A percentile compares a stretch with the other conserved stretches of the same genome.
phyloP scores from a whole-genome alignment of 805 yeast species.

The Candida nanaspora region DNA sequence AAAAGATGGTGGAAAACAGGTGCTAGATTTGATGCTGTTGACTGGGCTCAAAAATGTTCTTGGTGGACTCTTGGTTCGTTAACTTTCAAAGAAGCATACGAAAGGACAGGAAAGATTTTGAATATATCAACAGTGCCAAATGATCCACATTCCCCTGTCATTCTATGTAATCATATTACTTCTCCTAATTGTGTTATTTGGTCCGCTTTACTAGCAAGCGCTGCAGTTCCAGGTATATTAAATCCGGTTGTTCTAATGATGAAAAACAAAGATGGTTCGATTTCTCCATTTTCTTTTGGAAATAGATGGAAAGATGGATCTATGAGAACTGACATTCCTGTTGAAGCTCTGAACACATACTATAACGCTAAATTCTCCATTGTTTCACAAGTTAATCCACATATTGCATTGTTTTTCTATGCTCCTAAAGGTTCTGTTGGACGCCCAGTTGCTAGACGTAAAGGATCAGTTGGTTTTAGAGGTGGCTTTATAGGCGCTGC shows the following conservation, averaged over 20 bases:
- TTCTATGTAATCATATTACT: constrained; percentile 67
- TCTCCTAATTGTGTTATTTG: constrained; percentile 79
- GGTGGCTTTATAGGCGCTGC: constrained; percentile 78
- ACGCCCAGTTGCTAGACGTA: constrained; percentile 58
- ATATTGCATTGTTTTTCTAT: constrained; percentile 65
- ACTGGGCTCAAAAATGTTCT: constrained; percentile 61
- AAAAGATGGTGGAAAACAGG: constrained; percentile 68
- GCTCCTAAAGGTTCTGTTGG: constrained; percentile 81
- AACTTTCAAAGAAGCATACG: constrained; percentile 65
- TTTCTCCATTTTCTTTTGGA: constrained; percentile 67
- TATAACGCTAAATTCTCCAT: constrained; percentile 70
- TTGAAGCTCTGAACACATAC: constrained; percentile 64
- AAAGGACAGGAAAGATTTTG: constrained; percentile 60
- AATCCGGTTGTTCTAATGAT: constrained; percentile 77
- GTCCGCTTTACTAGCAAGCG: constrained; percentile 68
- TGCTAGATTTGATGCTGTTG: constrained; percentile 67
- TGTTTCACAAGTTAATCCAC: constrained; percentile 82
- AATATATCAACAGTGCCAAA: constrained; percentile 77
- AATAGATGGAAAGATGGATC: constrained; percentile 77
- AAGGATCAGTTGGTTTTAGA: constrained; percentile 46
- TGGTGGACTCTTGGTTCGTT: constrained; percentile 71
- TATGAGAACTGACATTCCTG: constrained; percentile 70
- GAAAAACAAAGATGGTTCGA: constrained; percentile 28
- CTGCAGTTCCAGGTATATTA: constrained; percentile 78
- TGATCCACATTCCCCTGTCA: constrained; percentile 76